Evolutionary conservation across 78 protist genomes (phyloP), one percentile per base, ranked within the genome.

Genomic region (Dictyostelium capitatum): DNA sequence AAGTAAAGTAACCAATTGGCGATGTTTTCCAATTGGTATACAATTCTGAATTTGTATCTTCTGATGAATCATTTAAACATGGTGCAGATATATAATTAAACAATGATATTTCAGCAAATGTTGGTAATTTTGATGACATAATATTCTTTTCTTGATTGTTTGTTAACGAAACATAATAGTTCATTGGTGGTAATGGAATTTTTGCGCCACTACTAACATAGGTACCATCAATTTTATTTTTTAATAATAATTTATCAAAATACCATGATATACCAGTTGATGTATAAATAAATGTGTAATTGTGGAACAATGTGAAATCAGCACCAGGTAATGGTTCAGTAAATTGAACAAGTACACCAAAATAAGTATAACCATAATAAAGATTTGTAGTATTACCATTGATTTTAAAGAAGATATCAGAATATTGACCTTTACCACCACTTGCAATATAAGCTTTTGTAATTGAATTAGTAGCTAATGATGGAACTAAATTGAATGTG

Each of bases 151-250:
- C 56, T 46, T 75, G 47, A 2, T 75, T 43, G 1, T 75, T 75
- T 4, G 57, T 48, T 19, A 75, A 19, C 25, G 82, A 46, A 5
- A 43, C 82, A 50, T 48, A 75, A 43, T 37, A 75, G 11, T 50
- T 75, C 82, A 75, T 48, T 48, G 82, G 82, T 75, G 82, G 82
- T 3, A 43, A 37, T 28, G 82, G 82, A 43, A 75, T 75, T 50
- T 20, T 28, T 6, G 67, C 65, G 23, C 64, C 64, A 28, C 82
- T 72, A 72, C 79, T 43, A 19, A 28, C 50, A 72, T 72, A 72
- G 50, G 50, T 43, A 4, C 43, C 48, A 41, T 72, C 79, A 28
- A 72, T 32, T 72, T 72, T 72, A 43, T 72, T 72, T 43, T 67
- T 67, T 32, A 67, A 67, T 32, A 67, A 67, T 43, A 73, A 56